phyloP scores from a whole-genome alignment of 805 yeast genomes.

The Limtongia smithiae region DNA sequence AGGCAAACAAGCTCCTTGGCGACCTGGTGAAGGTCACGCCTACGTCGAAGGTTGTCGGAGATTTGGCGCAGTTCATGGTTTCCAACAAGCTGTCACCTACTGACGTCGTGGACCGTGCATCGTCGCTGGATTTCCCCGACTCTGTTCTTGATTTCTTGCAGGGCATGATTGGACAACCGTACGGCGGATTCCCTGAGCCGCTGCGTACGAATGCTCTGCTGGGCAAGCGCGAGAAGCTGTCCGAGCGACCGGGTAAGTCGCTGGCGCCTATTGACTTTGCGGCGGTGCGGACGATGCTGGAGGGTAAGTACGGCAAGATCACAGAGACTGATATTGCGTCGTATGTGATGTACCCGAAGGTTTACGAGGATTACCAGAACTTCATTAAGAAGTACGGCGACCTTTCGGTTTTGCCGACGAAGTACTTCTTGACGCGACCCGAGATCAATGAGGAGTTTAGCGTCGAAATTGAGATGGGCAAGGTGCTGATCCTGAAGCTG shows the following conservation, averaged over 20 bases:
- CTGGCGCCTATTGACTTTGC: conserved; percentile 79
- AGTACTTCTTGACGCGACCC: conserved; percentile 83
- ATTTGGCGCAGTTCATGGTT: conserved; percentile 99
- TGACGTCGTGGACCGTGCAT: conserved; percentile 84
- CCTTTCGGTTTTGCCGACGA: conserved; percentile 88
- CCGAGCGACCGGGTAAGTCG: conserved; percentile 86
- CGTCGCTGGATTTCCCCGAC: conserved; percentile 95
- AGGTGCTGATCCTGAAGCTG: conserved; percentile 82
- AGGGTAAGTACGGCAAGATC: conserved; percentile 61
- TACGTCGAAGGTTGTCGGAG: conserved; percentile 99
- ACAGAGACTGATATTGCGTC: conserved; percentile 90
- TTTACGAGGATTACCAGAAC: conserved; percentile 81
- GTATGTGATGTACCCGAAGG: conserved; percentile 97
- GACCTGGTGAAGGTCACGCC: conserved; percentile 99
- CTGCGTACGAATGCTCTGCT: conserved; percentile 84
- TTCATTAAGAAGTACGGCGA: conserved; percentile 79
- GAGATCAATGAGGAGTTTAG: conserved; percentile 81
- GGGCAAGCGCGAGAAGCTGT: conserved; percentile 88
- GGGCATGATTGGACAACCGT: conserved; percentile 98
- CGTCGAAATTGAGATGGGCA: conserved; percentile 92
- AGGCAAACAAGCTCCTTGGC: conserved; percentile 86
- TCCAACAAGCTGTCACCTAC: conserved; percentile 81
- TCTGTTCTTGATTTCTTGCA: conserved; percentile 97
- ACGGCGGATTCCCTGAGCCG: conserved; percentile 99
- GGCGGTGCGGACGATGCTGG: conserved; percentile 67